A percentile compares a stretch with the other conserved stretches of the same genome.
phyloP scores from a whole-genome alignment of 1,284 basidiomycete species.

The Dichomitus squalens region DNA sequence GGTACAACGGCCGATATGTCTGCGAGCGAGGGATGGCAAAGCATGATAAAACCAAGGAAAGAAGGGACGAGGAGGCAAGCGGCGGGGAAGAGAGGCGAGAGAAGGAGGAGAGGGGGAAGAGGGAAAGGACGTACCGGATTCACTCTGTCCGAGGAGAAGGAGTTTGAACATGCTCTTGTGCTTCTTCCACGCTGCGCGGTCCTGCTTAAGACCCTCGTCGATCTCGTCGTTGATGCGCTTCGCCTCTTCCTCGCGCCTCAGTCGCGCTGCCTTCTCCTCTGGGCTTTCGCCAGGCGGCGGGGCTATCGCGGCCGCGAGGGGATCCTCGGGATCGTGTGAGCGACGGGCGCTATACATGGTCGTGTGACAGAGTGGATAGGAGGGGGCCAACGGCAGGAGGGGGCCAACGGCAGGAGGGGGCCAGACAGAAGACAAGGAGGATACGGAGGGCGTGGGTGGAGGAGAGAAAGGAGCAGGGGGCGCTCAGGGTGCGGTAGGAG shows the following conservation, averaged over 20 bases:
- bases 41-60: too few relatives aligned
- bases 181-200: slow-evolving; percentile 46
- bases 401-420: too few relatives aligned
- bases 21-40: too few relatives aligned
- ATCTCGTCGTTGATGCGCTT: slow-evolving; percentile 56
- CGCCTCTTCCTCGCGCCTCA: slow-evolving; percentile 52
- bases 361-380: too few relatives aligned
- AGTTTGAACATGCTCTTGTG: slow-evolving; percentile 52
- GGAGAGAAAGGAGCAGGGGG: too few relatives aligned
- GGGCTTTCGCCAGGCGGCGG: slow-evolving; percentile 31
- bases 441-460: too few relatives aligned
- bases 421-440: too few relatives aligned
- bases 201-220: slow-evolving; percentile 55
- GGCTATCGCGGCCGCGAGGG: slow-evolving; percentile 29
- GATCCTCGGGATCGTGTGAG: slow-evolving; percentile 28
- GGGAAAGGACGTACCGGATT: slow-evolving; percentile 50
- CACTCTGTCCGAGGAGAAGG: slow-evolving; percentile 62
- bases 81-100: neutral
- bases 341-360: slow-evolving; percentile 15
- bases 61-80: neutral
- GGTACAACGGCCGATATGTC: too few relatives aligned
- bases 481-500: too few relatives aligned
- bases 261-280: slow-evolving; percentile 35
- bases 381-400: too few relatives aligned
- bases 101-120: neutral